A percentile compares a stretch with the other conserved stretches of the same genome.
Evolutionary conservation across 2,329 filamentous ascomycete genomes (phyloP).

Genomic region (Lecanicillium sp.): DNA sequence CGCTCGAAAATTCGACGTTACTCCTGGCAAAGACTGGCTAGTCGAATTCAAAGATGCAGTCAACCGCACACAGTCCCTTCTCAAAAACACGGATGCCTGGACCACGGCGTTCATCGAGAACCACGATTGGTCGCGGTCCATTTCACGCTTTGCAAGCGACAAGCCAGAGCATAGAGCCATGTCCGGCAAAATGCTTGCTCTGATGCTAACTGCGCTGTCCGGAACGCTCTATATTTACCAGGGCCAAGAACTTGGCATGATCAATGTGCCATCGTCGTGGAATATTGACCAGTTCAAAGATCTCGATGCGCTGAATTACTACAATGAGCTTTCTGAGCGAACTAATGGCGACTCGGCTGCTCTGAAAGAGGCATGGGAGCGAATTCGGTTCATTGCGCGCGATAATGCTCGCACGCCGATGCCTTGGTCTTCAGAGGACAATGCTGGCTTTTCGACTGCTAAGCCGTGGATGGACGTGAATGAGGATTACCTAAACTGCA

Average conservation of each 20-base stretch:
- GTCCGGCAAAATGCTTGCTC: conserved; percentile 38
- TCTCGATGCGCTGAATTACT: neutral
- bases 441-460: neutral
- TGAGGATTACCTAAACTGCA: neutral
- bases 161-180: neutral
- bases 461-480: neutral
- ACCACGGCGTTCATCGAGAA: conserved; percentile 56
- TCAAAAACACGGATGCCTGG: conserved; percentile 36
- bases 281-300: conserved; percentile 32
- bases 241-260: conserved; percentile 53
- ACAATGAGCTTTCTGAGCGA: too few species aligned
- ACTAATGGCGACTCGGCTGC: neutral
- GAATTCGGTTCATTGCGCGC: neutral
- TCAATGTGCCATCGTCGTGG: conserved; percentile 43
- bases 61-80: conserved; percentile 20
- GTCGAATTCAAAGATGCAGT: conserved; percentile 38
- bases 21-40: conserved; percentile 19
- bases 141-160: conserved; percentile 32
- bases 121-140: conserved; percentile 50
- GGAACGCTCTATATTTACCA: conserved; percentile 53
- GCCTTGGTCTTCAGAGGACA: neutral
- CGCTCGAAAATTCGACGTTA: conserved; percentile 8
- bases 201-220: conserved; percentile 24
- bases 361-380: neutral
- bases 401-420: neutral